Evolutionary conservation across 805 yeast genomes (phyloP).

Genomic region (Ogataea glucozyma): DNA sequence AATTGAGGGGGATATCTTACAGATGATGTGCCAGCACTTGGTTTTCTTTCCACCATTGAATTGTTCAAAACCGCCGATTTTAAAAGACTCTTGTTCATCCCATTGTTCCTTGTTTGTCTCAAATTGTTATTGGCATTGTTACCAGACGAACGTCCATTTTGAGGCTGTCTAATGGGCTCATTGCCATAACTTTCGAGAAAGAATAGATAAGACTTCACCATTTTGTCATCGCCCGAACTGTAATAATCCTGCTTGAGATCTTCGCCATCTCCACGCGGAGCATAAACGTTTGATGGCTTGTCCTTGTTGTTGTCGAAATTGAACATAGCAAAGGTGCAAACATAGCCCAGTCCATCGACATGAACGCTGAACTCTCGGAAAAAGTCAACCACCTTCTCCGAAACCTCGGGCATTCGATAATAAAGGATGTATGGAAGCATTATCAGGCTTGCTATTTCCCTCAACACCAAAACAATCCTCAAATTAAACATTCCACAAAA

Average conservation of each 20-base stretch:
- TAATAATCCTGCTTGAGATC: conserved; percentile 42
- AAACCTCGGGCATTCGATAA: conserved; percentile 71
- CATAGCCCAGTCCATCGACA: conserved; percentile 93
- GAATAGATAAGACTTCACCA: conserved; percentile 87
- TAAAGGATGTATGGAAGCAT: conserved; percentile 89
- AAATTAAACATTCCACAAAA: conserved; percentile 78
- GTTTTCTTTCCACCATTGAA: conserved; percentile 17
- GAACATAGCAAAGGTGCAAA: conserved; percentile 92
- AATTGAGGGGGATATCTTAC: conserved; percentile 27
- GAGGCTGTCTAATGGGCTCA: conserved; percentile 32
- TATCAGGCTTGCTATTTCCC: conserved; percentile 80
- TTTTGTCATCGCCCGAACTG: conserved; percentile 71
- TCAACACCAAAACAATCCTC: conserved; percentile 64
- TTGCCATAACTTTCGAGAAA: conserved; percentile 82
- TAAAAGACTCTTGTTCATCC: conserved; percentile 20
- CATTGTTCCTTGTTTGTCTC: conserved; percentile 1
- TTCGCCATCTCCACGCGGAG: conserved; percentile 26
- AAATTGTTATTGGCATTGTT: conserved; percentile 1
- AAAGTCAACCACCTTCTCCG: conserved; percentile 83
- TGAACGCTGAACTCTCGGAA: conserved; percentile 87
- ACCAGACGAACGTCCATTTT: conserved; percentile 3
- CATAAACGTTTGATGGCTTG: conserved; percentile 19
- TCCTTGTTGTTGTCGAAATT: conserved; percentile 63
- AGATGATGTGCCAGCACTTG: conserved; percentile 12
- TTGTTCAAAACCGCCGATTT: conserved; percentile 29